Conservation (phyloP, 805 yeast genomes). For the Lachancea sp. region DNA sequence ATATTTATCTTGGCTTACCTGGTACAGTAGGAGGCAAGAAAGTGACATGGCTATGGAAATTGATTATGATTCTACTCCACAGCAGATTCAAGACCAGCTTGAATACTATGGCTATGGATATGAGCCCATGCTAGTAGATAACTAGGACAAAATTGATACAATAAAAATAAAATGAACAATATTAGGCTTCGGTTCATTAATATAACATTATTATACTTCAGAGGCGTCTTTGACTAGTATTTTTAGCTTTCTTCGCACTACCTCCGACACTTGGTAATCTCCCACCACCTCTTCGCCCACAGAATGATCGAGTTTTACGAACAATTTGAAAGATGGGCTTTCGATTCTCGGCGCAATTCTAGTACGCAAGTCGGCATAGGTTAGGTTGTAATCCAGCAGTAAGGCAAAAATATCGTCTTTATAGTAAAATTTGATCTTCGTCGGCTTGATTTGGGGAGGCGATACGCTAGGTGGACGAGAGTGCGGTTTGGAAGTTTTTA, state of each 20-base stretch:
- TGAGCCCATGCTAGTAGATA: constrained; percentile 10
- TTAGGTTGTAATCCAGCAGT: constrained; percentile 43
- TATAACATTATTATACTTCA: constrained; percentile 8
- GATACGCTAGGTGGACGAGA: constrained; percentile 30
- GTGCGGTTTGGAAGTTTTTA: constrained; percentile 19
- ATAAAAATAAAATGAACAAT: too few relatives aligned
- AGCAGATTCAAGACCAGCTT: constrained; percentile 4
- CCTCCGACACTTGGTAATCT: constrained; percentile 31
- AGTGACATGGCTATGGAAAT: constrained; percentile 16
- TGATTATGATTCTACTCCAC: neutral
- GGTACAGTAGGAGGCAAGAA: constrained; percentile 21
- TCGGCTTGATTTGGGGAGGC: constrained; percentile 27
- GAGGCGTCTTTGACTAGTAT: constrained; percentile 17
- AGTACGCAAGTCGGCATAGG: constrained; percentile 43
- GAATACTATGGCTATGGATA: constrained; percentile 9
- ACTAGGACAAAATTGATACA: too few relatives aligned
- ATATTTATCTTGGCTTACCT: constrained; percentile 27
- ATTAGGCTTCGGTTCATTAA: too few relatives aligned
- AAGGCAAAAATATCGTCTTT: constrained; percentile 79
- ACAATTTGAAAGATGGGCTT: constrained; percentile 32
- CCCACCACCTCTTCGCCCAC: constrained; percentile 31
- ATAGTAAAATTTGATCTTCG: constrained; percentile 67
- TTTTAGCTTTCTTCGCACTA: constrained; percentile 34
- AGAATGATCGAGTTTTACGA: constrained; percentile 30
- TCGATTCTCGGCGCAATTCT: constrained; percentile 50